These are phyloP conservation scores for Leccinum olivaceopallidum DNA, from an alignment of 768 basidiomycete species.

Conservation along the genomic window DNA sequence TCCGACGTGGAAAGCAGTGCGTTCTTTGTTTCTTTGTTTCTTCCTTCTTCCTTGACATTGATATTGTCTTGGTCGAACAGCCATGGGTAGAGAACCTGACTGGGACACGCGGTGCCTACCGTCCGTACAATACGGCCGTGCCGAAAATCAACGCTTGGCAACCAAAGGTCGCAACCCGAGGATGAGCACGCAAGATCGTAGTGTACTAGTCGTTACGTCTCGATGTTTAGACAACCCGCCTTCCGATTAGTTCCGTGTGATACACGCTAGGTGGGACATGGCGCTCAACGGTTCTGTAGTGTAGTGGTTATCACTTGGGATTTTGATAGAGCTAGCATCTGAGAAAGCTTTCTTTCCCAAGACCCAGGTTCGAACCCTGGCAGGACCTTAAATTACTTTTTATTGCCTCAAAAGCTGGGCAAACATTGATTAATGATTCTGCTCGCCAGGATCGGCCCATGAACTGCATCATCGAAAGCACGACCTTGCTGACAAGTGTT, in stretches of 20 bases:
- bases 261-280: too few relatives aligned
- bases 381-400: conserved; percentile 18
- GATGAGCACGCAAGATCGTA: conserved; percentile 13
- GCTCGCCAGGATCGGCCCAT: too few relatives aligned
- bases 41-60: neutral
- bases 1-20: conserved; percentile 83
- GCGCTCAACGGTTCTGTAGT: conserved; percentile 21
- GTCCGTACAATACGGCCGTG: conserved; percentile 80
- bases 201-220: neutral
- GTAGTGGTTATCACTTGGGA: conserved; percentile 32
- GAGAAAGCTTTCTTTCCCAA: conserved; percentile 8
- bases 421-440: too few relatives aligned
- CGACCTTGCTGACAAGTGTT: too few relatives aligned
- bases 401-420: neutral
- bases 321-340: conserved; percentile 10
- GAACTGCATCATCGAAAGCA: too few relatives aligned
- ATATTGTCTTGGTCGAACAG: conserved; percentile 38
- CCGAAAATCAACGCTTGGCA: conserved; percentile 87
- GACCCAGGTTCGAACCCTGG: conserved; percentile 30
- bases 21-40: conserved; percentile 29
- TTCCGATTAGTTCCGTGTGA: neutral
- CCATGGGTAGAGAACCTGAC: conserved; percentile 88
- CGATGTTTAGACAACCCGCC: neutral
- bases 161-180: conserved; percentile 63
- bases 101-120: conserved; percentile 90